Conservation (phyloP, 1,284 basidiomycete species). For the Papiliotrema nemorosa region DNA sequence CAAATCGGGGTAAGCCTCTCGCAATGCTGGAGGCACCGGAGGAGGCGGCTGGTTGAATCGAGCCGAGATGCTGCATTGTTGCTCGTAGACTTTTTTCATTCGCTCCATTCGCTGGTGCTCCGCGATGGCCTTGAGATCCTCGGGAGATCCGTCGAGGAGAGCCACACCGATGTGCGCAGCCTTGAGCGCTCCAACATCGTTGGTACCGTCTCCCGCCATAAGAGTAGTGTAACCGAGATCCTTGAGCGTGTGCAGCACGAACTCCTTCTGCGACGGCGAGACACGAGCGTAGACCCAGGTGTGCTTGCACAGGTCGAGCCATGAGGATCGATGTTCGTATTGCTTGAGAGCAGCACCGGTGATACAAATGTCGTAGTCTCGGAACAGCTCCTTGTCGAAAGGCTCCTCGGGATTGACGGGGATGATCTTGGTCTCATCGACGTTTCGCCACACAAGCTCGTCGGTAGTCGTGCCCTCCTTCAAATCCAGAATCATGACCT, state of each 20-base stretch:
- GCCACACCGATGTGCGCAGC: slow-evolving; percentile 94
- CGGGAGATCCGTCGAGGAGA: slow-evolving; percentile 80
- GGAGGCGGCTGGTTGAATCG: slow-evolving; percentile 87
- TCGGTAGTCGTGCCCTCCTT: slow-evolving; percentile 70
- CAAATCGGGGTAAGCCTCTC: slow-evolving; percentile 78
- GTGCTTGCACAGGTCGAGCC: slow-evolving; percentile 77
- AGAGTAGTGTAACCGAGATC: slow-evolving; percentile 82
- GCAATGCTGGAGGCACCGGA: slow-evolving; percentile 70
- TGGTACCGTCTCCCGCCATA: slow-evolving; percentile 97
- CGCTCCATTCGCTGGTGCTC: slow-evolving; percentile 84
- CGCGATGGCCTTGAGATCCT: slow-evolving; percentile 87
- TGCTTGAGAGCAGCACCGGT: slow-evolving; percentile 88
- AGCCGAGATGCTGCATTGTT: slow-evolving; percentile 80
- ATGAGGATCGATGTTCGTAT: slow-evolving; percentile 60
- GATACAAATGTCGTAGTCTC: slow-evolving; percentile 87
- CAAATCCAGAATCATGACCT: slow-evolving; percentile 83
- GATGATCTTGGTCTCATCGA: slow-evolving; percentile 82
- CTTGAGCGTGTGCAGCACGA: slow-evolving; percentile 83
- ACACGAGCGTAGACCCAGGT: slow-evolving; percentile 97
- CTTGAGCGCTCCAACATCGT: slow-evolving; percentile 94
- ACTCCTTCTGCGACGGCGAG: slow-evolving; percentile 91
- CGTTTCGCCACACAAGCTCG: slow-evolving; percentile 86
- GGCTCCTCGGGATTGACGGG: slow-evolving; percentile 72
- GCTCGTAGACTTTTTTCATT: slow-evolving; percentile 92
- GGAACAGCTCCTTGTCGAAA: slow-evolving; percentile 70